Evolutionary conservation across 768 basidiomycete genomes (phyloP), one percentile per base, ranked within the genome.

Genomic region (Mrakia frigida): DNA sequence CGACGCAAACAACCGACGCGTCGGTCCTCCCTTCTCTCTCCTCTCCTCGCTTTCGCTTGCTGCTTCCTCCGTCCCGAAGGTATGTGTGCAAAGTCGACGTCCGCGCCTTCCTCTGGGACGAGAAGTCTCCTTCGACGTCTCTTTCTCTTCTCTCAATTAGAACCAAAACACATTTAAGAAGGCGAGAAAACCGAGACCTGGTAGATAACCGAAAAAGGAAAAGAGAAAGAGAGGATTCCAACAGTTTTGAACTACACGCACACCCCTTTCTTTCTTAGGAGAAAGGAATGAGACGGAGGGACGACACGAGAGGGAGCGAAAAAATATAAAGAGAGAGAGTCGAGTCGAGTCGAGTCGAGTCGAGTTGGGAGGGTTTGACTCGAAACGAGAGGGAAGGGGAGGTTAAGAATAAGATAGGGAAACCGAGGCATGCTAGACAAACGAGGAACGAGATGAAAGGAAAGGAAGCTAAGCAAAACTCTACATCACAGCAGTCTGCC

Each of bases 401-500:
- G 68, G 6, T 14, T n/a, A n/a, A 16, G 10, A 43, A 41, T 25
- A 41, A 73, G 7, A 39, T 31, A 56, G 52, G 37, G 35, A 39
- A 14, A 72, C 25, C 10, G 37, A 39, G n/a, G 56, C n/a, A 61
- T n/a, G 33, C 28, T 43, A 33, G 3, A 52, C 14, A 37, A 37
- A 52, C 21, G 31, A 74, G n/a, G 56, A 25, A 39, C 4, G 18
- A 35, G 41, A 65, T 31, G 39, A 52, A 65, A 50, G 37, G 16
- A 52, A 41, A 41, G 33, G 53, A 73, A 3, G 37, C 25, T 21
- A 73, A 11, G 33, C 31, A 37, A 59, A n/a, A 39, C 10, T 43
- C 56, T 74, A 61, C 61, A 43, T 60, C 10, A 31, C 9, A 61
- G 39, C 70, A 28, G n/a, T 28, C 28, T 70, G 68, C 9, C 73